Conservation (phyloP, 768 basidiomycete genomes). For the Panaeolus papilionaceus region DNA sequence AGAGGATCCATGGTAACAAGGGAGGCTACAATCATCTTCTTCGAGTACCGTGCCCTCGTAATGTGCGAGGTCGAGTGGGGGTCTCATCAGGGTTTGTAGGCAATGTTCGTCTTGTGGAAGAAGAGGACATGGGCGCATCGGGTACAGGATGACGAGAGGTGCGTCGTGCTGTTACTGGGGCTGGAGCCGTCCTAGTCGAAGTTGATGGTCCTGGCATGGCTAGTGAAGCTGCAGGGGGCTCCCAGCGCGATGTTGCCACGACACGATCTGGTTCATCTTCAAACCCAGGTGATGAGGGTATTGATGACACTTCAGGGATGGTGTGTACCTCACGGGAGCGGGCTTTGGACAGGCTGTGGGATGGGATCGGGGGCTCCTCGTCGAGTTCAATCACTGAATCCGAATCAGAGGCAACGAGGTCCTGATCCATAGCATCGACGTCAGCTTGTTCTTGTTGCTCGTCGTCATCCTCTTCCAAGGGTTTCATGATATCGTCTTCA, state of each 20-base stretch:
- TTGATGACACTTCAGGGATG: neutral
- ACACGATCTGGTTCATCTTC: conserved; percentile 32
- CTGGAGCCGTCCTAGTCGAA: conserved; percentile 8
- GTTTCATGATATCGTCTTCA: conserved; percentile 39
- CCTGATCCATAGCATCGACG: conserved; percentile 79
- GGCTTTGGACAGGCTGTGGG: conserved; percentile 1
- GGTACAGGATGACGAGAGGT: conserved; percentile 13
- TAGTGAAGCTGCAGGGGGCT: conserved; percentile 26
- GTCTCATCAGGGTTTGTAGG: conserved; percentile 32
- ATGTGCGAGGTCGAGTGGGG: conserved; percentile 30
- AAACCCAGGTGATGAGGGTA: conserved; percentile 23
- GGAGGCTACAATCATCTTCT: conserved; percentile 25
- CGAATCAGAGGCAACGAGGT: conserved; percentile 50
- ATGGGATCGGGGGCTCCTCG: conserved; percentile 17
- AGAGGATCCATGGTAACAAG: conserved; percentile 15
- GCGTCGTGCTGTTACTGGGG: conserved; percentile 22
- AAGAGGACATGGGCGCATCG: conserved; percentile 20
- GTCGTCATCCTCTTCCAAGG: conserved; percentile 33
- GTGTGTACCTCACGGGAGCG: neutral
- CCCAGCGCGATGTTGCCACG: conserved; percentile 41
- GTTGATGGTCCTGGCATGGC: conserved; percentile 23
- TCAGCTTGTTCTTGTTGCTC: conserved; percentile 64
- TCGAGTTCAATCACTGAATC: conserved; percentile 40
- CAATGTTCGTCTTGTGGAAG: conserved; percentile 17
- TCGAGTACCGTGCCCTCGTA: conserved; percentile 24